Percentiles rank a stretch among this genome's conserved stretches.
These are phyloP conservation scores for Creolimax fragrantissima DNA, from an alignment of 78 protist genomes.

Conservation along the genomic window DNA sequence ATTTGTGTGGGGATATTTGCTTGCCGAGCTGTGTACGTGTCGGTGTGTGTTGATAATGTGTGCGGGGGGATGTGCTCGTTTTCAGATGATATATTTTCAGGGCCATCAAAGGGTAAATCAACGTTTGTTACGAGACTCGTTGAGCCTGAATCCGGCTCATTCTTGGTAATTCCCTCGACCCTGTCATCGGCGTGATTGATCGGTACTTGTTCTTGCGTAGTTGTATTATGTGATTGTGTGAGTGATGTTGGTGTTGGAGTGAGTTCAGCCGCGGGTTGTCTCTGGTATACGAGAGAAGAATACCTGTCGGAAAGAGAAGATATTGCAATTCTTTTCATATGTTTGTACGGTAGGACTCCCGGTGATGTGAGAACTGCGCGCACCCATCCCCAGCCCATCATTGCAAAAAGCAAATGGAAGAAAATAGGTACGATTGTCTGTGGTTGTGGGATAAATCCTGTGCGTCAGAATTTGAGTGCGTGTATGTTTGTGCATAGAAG, in stretches of 20 bases:
- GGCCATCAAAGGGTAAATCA: too few relatives aligned
- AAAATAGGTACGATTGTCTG: not conserved
- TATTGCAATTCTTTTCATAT: not conserved
- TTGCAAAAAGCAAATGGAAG: not conserved
- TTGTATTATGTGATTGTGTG: too few relatives aligned
- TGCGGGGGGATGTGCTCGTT: too few relatives aligned
- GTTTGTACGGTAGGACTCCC: not conserved
- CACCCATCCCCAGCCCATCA: not conserved
- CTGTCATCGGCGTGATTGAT: not conserved
- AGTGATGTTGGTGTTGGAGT: too few relatives aligned
- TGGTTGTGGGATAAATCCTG: not conserved
- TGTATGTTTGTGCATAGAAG: not conserved
- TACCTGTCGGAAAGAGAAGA: not conserved
- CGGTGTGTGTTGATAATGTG: too few relatives aligned
- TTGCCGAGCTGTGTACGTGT: too few relatives aligned
- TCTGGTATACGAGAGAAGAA: not conserved
- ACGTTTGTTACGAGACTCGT: not conserved
- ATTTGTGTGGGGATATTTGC: not conserved
- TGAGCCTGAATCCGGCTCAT: not conserved
- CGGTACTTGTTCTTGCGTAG: not conserved
- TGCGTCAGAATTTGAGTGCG: not conserved
- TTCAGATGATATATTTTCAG: too few relatives aligned
- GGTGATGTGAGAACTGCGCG: not conserved
- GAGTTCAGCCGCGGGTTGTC: not conserved
- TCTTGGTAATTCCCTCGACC: not conserved